Percentiles rank a stretch among this genome's conserved stretches.
phyloP scores from a whole-genome alignment of 495 filamentous ascomycete species.

The Elasticomyces elasticus region DNA sequence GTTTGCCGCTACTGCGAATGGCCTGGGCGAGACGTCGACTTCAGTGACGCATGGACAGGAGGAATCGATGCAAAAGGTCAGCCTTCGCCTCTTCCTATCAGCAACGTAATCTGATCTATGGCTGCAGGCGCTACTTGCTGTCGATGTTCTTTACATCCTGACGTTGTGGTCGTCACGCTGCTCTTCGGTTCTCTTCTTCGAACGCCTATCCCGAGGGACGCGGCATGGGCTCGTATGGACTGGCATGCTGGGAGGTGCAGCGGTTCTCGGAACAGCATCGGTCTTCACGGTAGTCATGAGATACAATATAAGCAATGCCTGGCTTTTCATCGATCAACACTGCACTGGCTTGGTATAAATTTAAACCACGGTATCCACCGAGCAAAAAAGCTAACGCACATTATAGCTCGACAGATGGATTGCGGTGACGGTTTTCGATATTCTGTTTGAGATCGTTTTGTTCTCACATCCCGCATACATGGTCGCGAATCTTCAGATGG shows the following conservation, averaged over 20 bases:
- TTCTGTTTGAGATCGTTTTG: slow-evolving; percentile 2
- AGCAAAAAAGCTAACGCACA: neutral
- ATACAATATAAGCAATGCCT: neutral
- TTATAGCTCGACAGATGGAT: neutral
- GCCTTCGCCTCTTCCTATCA: no score
- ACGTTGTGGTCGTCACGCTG: neutral
- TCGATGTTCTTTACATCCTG: slow-evolving; percentile 1
- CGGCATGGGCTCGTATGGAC: neutral
- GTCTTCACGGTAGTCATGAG: neutral
- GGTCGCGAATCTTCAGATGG: slow-evolving; percentile 7
- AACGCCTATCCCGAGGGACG: neutral
- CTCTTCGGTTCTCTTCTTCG: neutral
- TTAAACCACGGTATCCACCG: neutral
- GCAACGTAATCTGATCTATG: no score
- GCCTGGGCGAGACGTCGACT: no score
- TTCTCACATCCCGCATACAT: neutral
- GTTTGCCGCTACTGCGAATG: neutral
- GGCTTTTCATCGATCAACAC: slow-evolving; percentile 3
- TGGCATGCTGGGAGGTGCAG: neutral
- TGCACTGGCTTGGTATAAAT: slow-evolving; percentile 6
- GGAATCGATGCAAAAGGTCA: no score
- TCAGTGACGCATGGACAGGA: no score
- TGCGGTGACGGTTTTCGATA: neutral
- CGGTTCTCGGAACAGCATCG: neutral
- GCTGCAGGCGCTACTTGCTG: neutral